phyloP scores from a whole-genome alignment of 768 basidiomycete species.

The Russula olivacea region DNA sequence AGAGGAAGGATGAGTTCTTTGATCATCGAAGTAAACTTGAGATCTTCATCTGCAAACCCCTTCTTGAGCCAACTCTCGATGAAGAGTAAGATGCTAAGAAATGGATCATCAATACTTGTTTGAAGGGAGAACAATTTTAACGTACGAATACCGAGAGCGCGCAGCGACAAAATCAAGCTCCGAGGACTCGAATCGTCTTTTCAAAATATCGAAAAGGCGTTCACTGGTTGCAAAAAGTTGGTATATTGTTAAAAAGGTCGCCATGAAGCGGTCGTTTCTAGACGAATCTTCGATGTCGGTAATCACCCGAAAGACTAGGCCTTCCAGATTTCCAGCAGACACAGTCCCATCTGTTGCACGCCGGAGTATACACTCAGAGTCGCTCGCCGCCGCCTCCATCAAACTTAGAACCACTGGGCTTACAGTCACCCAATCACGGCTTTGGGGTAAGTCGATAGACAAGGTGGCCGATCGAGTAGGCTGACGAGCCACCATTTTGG shows the following conservation, averaged over 20 bases:
- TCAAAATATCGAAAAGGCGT: slow-evolving; percentile 7
- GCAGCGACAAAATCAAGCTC: background rate
- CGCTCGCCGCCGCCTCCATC: background rate
- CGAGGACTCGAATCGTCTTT: slow-evolving; percentile 8
- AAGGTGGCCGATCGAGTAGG: background rate
- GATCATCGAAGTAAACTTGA: slow-evolving; percentile 3
- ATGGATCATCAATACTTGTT: no score
- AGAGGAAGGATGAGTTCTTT: background rate
- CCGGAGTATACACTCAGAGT: background rate
- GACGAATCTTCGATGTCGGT: background rate
- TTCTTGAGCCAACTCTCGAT: slow-evolving; percentile 17
- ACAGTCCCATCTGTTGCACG: slow-evolving; percentile 12
- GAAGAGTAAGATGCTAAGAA: slow-evolving; percentile 11
- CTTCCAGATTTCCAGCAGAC: slow-evolving; percentile 17
- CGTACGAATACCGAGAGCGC: slow-evolving; percentile 1
- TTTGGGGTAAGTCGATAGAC: background rate
- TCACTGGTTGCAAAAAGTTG: slow-evolving; percentile 7
- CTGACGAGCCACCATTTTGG: background rate
- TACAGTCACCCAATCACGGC: slow-evolving; percentile 1
- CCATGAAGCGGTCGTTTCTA: background rate
- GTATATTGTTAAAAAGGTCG: slow-evolving; percentile 11
- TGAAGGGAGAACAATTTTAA: background rate
- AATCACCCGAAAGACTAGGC: slow-evolving; percentile 2
- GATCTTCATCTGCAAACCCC: slow-evolving; percentile 15
- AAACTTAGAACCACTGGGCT: background rate